Evolutionary conservation across 768 basidiomycete species (phyloP), one percentile per base, ranked within the genome.

Genomic region (Erythrobasidium yunnanense): DNA sequence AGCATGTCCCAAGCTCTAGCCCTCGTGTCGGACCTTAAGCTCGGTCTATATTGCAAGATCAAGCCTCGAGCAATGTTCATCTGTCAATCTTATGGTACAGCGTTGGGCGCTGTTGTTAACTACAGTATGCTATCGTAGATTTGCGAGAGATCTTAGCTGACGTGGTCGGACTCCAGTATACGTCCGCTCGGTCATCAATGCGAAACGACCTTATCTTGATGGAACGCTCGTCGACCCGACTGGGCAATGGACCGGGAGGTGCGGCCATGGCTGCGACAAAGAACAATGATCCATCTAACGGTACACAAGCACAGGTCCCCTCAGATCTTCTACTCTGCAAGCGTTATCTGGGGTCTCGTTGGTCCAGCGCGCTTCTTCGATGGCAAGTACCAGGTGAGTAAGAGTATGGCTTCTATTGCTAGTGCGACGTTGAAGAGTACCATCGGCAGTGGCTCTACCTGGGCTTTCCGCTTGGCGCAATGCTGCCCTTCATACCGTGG

Each of bases 131-230:
- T 18, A 11, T 17, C 17, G 29, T 33, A 38, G 13, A 22, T 20
- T 11, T 23, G 2, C 27, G 52, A 18, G 20, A n/a, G 25, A 18
- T 63, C 1, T 58, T n/a, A 7, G 1, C 13, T 62, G 4, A 30
- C 33, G 8, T 20, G 7, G 11, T 22, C n/a, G 38, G 7, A 13
- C 6, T 34, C 1, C 2, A 35, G 58, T 53, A 45, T 38, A 63
- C 22, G 42, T 38, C 1, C 3, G 33, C 6, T 52, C 13, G 22
- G 42, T 73, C 29, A 72, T 76, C 52, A 68, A 50, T 2, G 13
- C 67, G 0, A 76, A 76, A 34, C 68, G 75, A 7, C 70, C 71
- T 0, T 76, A 70, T 60, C 70, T 76, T 25, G 75, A 76, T 45
- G 75, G 75, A 1, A 72, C 70, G 1, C 42, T 62, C n/a, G 66